Conservation (phyloP, 371 early-diverging fungal species). For the Apophysomyces sp. region DNA sequence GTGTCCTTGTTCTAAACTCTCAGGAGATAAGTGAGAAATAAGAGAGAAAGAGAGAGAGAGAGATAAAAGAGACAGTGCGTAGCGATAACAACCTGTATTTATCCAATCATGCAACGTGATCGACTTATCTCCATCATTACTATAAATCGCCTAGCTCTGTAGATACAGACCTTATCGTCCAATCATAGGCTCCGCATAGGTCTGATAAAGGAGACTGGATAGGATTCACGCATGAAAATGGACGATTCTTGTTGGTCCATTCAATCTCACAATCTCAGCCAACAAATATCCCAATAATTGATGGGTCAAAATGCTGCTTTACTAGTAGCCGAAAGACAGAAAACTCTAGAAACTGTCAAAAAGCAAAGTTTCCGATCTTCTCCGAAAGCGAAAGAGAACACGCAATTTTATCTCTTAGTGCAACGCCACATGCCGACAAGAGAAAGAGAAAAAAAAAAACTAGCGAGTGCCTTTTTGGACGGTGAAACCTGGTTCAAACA, state of each 20-base stretch:
- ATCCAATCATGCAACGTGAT: slow-evolving; percentile 2
- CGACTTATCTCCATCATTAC: slow-evolving; percentile 1
- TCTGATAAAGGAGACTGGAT: slow-evolving; percentile 2
- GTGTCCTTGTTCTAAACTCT: neutral
- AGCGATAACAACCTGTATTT: slow-evolving; percentile 1
- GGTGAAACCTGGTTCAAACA: neutral
- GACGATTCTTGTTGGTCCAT: neutral
- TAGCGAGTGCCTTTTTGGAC: neutral
- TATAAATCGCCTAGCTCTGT: neutral
- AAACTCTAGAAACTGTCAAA: neutral
- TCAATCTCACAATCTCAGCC: neutral
- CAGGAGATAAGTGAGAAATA: neutral
- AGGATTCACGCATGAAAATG: neutral
- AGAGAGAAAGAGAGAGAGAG: neutral
- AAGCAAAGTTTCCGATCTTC: neutral
- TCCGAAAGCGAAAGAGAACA: neutral
- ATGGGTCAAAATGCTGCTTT: neutral
- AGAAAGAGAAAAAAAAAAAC: neutral
- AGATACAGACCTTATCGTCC: slow-evolving; percentile 1
- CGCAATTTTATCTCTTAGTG: neutral
- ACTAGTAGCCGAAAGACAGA: too few relatives aligned
- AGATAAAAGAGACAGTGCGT: neutral
- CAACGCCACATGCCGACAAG: neutral
- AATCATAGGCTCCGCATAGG: neutral
- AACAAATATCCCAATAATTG: neutral